These are phyloP conservation scores for Diaporthe australafricana DNA, from an alignment of 2,329 filamentous ascomycete genomes.

Conservation along the genomic window DNA sequence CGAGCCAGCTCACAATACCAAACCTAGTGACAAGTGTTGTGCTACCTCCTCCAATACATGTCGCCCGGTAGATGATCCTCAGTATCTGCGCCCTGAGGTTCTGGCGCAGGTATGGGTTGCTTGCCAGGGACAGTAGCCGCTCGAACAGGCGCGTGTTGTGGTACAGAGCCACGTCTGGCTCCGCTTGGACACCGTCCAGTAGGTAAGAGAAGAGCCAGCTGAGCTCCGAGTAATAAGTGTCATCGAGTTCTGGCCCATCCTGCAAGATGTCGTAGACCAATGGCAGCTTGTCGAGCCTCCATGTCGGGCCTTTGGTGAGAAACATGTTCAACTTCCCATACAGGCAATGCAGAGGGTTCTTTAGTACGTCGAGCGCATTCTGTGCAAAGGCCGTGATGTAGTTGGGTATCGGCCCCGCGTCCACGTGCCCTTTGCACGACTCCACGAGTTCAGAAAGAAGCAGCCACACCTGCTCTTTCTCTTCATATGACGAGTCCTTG, in stretches of 20 bases:
- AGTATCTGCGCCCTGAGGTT: conserved; percentile 70
- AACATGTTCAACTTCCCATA: conserved; percentile 91
- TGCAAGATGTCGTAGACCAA: conserved; percentile 73
- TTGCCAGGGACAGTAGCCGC: conserved; percentile 76
- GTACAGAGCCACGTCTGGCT: conserved; percentile 70
- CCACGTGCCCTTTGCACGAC: conserved; percentile 70
- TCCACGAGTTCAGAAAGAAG: conserved; percentile 84
- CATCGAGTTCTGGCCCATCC: conserved; percentile 77
- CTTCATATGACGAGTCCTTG: conserved; percentile 77
- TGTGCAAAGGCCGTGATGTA: conserved; percentile 81
- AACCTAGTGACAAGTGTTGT: conserved; percentile 84
- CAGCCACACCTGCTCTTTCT: conserved; percentile 82
- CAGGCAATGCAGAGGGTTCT: conserved; percentile 81
- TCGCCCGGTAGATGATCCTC: conserved; percentile 74
- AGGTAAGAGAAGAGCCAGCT: conserved; percentile 81
- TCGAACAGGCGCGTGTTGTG: conserved; percentile 77
- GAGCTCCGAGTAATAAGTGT: conserved; percentile 78
- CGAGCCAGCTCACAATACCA: conserved; percentile 80
- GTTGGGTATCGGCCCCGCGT: conserved; percentile 73
- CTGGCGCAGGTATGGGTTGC: conserved; percentile 72
- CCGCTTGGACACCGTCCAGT: conserved; percentile 72
- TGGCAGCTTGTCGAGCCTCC: conserved; percentile 80
- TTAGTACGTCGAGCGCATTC: conserved; percentile 76
- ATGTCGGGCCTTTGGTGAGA: conserved; percentile 80
- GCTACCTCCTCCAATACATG: conserved; percentile 76